Percentiles rank a stretch among this genome's conserved stretches.
Evolutionary conservation across 306 rosid species (phyloP).

Genomic region (Bauhinia variegata): DNA sequence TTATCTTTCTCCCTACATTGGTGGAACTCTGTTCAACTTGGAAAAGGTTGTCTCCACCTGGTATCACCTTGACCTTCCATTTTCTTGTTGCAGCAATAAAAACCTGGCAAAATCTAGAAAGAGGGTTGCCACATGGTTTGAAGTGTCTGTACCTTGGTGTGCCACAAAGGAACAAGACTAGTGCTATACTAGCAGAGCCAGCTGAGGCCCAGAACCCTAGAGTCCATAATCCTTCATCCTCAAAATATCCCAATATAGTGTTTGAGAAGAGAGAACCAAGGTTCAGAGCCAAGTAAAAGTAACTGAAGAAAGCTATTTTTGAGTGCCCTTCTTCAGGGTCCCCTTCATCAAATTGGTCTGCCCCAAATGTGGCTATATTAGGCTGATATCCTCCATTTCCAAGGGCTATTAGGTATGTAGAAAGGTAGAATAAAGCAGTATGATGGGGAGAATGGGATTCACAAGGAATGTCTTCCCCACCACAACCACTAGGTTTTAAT

Average conservation of each 20-base stretch:
- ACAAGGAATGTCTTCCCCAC: constrained; percentile 55
- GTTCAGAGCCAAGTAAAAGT: constrained; percentile 79
- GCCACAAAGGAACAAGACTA: constrained; percentile 74
- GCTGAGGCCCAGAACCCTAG: constrained; percentile 81
- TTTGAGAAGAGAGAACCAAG: constrained; percentile 84
- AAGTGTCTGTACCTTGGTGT: constrained; percentile 68
- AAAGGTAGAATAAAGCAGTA: constrained; percentile 53
- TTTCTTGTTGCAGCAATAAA: constrained; percentile 62
- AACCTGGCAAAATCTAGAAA: constrained; percentile 67
- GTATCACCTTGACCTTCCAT: constrained; percentile 55
- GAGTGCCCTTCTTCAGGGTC: constrained; percentile 62
- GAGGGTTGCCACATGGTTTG: constrained; percentile 71
- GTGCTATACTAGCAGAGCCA: constrained; percentile 63
- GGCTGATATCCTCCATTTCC: constrained; percentile 94
- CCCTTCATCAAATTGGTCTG: constrained; percentile 86
- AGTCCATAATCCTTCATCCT: constrained; percentile 73
- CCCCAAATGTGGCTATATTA: constrained; percentile 80
- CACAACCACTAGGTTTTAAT: constrained; percentile 71
- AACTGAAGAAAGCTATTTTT: constrained; percentile 75
- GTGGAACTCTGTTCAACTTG: constrained; percentile 43
- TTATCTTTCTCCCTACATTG: constrained; percentile 54
- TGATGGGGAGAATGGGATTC: constrained; percentile 48
- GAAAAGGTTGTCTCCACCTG: constrained; percentile 43
- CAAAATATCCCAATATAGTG: constrained; percentile 76
- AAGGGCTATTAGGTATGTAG: constrained; percentile 66